Evolutionary conservation across 1,139 yeast species (phyloP).

Genomic region (Saccharomycopsis hybrid): DNA sequence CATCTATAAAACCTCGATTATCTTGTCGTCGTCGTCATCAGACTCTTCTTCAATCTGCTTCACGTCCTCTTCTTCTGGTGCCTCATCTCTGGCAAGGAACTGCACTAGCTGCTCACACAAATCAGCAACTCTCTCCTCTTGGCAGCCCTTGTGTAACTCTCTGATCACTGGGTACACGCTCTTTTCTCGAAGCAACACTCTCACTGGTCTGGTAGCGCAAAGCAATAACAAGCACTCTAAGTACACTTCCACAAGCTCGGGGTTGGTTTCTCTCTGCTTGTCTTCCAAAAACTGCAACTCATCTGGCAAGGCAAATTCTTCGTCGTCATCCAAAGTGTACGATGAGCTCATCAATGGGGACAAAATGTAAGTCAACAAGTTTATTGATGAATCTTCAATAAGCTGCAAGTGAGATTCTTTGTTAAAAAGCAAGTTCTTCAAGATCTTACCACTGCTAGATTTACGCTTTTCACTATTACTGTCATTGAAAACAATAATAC

Average conservation of each 20-base stretch:
- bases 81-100: conserved; percentile 88
- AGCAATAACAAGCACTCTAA: conserved; percentile 71
- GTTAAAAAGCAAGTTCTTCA: conserved; percentile 85
- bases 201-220: conserved; percentile 64
- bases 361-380: conserved; percentile 73
- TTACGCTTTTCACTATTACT: conserved; percentile 52
- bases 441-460: conserved; percentile 89
- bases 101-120: conserved; percentile 73
- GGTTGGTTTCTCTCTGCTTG: conserved; percentile 71
- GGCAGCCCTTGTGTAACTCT: conserved; percentile 69
- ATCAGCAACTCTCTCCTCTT: conserved; percentile 61
- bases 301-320: conserved; percentile 81
- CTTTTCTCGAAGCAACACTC: conserved; percentile 71
- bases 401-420: conserved; percentile 58
- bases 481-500: conserved; percentile 50
- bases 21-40: conserved; percentile 19
- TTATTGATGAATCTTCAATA: conserved; percentile 55
- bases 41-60: conserved; percentile 5
- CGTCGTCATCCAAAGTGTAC: conserved; percentile 66
- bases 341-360: conserved; percentile 81
- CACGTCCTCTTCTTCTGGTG: conserved; percentile 30
- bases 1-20: conserved; percentile 17
- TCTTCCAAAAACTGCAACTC: conserved; percentile 76
- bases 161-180: conserved; percentile 79
- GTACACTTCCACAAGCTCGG: conserved; percentile 60